Conservation (phyloP, 2,329 filamentous ascomycete species). For the Venturia asperata region DNA sequence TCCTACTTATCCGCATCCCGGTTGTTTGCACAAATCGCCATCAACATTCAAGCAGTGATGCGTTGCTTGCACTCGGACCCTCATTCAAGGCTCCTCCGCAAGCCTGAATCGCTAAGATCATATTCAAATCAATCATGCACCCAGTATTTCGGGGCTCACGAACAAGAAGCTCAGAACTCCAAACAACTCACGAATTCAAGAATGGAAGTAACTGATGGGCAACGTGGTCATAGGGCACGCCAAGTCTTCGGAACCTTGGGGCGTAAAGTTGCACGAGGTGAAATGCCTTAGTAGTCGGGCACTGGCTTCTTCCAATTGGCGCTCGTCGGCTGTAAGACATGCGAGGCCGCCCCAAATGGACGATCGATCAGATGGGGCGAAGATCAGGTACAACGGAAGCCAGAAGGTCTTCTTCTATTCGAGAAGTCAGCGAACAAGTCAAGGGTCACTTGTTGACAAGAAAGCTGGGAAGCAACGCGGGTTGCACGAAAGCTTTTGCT, state of each 20-base stretch:
- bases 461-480: background rate
- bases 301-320: background rate
- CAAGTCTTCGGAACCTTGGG: background rate
- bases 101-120: too few species aligned
- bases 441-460: background rate
- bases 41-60: too few species aligned
- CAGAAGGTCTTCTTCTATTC: background rate
- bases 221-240: background rate
- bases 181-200: background rate
- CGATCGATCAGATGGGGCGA: background rate
- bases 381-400: background rate
- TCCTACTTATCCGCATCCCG: background rate
- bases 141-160: too few species aligned
- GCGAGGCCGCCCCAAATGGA: background rate
- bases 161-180: background rate
- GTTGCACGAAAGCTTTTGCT: background rate
- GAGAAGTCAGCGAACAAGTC: background rate
- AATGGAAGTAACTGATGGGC: background rate
- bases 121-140: too few species aligned
- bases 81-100: too few species aligned
- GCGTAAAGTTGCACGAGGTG: background rate
- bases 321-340: background rate
- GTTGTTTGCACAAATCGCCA: too few species aligned
- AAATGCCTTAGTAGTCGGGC: slow-evolving; percentile 3
- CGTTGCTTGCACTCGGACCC: too few species aligned